These are phyloP conservation scores for Podaxis pistillaris DNA, from an alignment of 768 basidiomycete species.

Conservation along the genomic window DNA sequence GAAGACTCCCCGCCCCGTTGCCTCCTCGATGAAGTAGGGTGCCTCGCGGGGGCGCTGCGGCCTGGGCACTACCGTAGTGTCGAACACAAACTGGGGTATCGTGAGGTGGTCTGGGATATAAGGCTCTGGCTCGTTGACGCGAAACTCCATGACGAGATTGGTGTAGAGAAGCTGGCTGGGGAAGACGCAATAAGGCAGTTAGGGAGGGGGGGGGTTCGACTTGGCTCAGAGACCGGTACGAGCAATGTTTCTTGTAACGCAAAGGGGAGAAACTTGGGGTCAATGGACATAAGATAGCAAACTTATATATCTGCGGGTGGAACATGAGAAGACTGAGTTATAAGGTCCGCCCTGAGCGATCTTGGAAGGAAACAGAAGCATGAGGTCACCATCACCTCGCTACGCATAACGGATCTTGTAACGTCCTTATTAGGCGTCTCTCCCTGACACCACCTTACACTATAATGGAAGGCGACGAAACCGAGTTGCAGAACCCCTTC, in stretches of 20 bases:
- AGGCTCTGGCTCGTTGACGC: conserved; percentile 31
- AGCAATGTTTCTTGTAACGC: not conserved
- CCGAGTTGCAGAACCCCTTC: conserved; percentile 82
- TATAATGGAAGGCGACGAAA: conserved; percentile 67
- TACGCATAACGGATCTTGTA: conserved; percentile 16
- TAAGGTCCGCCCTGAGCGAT: not conserved
- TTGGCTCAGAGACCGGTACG: not conserved
- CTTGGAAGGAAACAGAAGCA: not conserved
- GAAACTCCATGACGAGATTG: conserved; percentile 32
- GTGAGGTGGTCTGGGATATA: conserved; percentile 61
- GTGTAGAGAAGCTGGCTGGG: not conserved
- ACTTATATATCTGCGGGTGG: conserved; percentile 4
- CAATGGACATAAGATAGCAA: conserved; percentile 2
- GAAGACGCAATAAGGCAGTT: not conserved
- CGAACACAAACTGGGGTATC: conserved; percentile 64
- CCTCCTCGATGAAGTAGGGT: conserved; percentile 63
- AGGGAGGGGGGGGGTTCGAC: not conserved
- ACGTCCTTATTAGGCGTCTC: conserved; percentile 14
- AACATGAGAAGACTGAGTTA: not conserved
- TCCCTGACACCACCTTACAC: conserved; percentile 14
- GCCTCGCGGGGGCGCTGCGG: conserved; percentile 43
- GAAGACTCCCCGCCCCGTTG: conserved; percentile 40
- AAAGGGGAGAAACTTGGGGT: not conserved
- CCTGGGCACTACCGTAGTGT: conserved; percentile 37
- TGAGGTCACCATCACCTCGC: not conserved